Evolutionary conservation across 306 rosid species (phyloP).

Genomic region (Astragalus glycyphyllos): DNA sequence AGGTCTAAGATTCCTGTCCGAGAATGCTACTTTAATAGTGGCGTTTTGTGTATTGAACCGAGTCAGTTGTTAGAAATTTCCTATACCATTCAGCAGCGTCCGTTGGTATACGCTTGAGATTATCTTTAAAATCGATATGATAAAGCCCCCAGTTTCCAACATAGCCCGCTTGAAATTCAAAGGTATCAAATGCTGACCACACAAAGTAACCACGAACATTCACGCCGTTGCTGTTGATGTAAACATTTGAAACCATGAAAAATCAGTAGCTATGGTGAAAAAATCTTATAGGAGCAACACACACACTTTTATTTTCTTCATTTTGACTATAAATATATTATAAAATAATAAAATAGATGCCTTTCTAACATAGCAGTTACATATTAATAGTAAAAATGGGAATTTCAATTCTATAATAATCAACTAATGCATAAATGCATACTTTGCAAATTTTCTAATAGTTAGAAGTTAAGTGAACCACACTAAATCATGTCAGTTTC

Average conservation of each 20-base stretch:
- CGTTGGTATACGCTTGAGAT: slow-evolving; percentile 34
- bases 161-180: slow-evolving; percentile 37
- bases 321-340: too few species aligned
- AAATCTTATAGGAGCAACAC: background rate
- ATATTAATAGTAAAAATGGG: background rate
- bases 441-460: too few species aligned
- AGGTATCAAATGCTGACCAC: slow-evolving; percentile 42
- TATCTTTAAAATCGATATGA: slow-evolving; percentile 36
- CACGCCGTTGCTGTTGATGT: slow-evolving; percentile 32
- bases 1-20: too few species aligned
- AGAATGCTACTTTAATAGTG: too few species aligned
- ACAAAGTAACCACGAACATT: slow-evolving; percentile 45
- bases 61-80: background rate
- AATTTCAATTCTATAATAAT: background rate
- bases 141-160: slow-evolving; percentile 29
- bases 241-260: background rate
- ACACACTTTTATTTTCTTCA: too few species aligned
- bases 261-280: too few species aligned
- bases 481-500: too few species aligned
- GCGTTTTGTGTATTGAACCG: too few species aligned
- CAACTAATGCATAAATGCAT: too few species aligned
- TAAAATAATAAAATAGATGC: too few species aligned
- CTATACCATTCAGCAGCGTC: slow-evolving; percentile 20
- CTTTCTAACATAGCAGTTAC: background rate
- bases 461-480: too few species aligned